A percentile compares a stretch with the other conserved stretches of the same genome.
Evolutionary conservation across 2,329 filamentous ascomycete species (phyloP).

Genomic region (Phaeosphaeria sp.): DNA sequence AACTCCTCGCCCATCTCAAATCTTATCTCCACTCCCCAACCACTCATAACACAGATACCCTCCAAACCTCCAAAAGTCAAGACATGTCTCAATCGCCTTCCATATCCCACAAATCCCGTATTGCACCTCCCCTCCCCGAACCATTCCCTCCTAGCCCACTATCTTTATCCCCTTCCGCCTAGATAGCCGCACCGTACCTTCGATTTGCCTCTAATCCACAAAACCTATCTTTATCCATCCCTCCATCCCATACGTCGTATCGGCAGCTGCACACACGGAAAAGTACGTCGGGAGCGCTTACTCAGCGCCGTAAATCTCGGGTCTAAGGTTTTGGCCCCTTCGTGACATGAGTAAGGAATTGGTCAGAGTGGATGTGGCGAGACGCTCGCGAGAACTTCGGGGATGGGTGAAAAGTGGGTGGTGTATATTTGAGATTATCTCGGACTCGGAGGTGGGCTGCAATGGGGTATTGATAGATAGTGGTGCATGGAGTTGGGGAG

Average conservation of each 20-base stretch:
- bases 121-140: not conserved
- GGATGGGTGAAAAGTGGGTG: not conserved
- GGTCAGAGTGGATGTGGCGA: not conserved
- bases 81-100: not conserved
- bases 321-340: not conserved
- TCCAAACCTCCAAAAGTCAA: not conserved
- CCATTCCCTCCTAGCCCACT: not conserved
- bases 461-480: not conserved
- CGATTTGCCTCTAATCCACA: not conserved
- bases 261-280: not conserved
- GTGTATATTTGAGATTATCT: not conserved
- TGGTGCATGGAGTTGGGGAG: conserved; percentile 62
- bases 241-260: not conserved
- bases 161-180: not conserved
- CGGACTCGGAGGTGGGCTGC: not conserved
- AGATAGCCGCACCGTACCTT: not conserved
- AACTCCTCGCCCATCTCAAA: not conserved
- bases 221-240: not conserved
- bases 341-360: not conserved
- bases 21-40: not conserved
- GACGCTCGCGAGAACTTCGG: too few relatives aligned
- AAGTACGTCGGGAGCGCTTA: not conserved
- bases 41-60: not conserved
- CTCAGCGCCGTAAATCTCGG: not conserved
- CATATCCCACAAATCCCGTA: not conserved